Base-by-base conservation (phyloP, 352 stramenopile species). In the Phytophthora nicotianae region DNA sequence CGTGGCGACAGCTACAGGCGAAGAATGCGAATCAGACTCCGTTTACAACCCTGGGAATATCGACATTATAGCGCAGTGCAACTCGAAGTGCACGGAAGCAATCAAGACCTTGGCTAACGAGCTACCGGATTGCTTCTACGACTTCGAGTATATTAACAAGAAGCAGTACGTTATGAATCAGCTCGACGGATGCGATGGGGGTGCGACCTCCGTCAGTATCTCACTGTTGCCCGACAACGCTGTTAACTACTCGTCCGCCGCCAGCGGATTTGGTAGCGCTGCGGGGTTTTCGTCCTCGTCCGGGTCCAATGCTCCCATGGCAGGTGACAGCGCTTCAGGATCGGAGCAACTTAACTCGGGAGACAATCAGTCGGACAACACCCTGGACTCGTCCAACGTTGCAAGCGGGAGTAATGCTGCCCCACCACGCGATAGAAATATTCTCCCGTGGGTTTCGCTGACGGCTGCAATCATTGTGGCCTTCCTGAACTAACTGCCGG, bases 71-170 rank as follows among this genome's bases (percentile, higher is more conserved):
- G 43, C 73, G 24, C 43, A 40, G 32, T 81, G 73, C 45, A 35
- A 50, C 50, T 71, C 73, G 8, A 45, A n/a, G 5, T 81, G 73
- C 24, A 69, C 51, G 1, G 17, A 48, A 8, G 19, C 21, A 24
- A 35, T 81, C 17, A 50, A 37, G 10, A 14, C 35, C 5, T 51
- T 81, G 13, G 62, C 51, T 2, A 21, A 62, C 1, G 38, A 41
- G 1, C 56, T 81, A 2, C 69, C 69, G 8, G 49, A 81, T 35
- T 81, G 73, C 50, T 70, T 65, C 23, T 78, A 76, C 40, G 57
- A 65, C 17, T 71, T 69, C 50, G 62, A 78, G 21, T 43, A 17
- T 11, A 42, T 53, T 10, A 78, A 78, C 59, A 81, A 78, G 38
- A 78, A 81, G 63, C 14, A 67, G 19, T 42, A 62, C 8, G 49